Conservation (phyloP, 1,284 basidiomycete species). For the Malassezia sp. region DNA sequence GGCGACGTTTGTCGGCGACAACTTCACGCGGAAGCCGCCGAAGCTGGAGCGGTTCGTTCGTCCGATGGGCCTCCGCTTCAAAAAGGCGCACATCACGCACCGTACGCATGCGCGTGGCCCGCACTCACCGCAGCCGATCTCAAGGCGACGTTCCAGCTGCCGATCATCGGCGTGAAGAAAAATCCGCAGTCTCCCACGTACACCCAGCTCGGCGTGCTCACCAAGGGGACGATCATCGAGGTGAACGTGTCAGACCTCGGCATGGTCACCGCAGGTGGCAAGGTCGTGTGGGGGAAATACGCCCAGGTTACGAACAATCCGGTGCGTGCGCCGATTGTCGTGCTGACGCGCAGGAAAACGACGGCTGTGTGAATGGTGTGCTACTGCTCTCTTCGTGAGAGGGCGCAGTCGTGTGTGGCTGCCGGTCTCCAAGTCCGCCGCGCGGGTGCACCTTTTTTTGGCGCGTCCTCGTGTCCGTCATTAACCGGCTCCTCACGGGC, state of each 20-base stretch:
- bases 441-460: no score
- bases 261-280: conserved; percentile 97
- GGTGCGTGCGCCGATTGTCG: conserved; percentile 7
- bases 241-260: conserved; percentile 67
- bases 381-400: conserved; percentile 30
- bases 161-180: conserved; percentile 97
- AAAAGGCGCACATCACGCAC: conserved; percentile 97
- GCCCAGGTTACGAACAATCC: conserved; percentile 65
- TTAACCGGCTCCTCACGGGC: no score
- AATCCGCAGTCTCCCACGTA: conserved; percentile 99
- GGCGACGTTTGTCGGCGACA: conserved; percentile 94
- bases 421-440: no score
- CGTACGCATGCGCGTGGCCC: conserved; percentile 57
- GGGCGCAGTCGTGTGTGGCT: no score
- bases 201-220: conserved; percentile 75
- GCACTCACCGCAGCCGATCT: no score
- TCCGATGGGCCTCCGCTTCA: conserved; percentile 92
- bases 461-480: no score
- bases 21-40: conserved; percentile 94
- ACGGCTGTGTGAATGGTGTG: conserved; percentile 41
- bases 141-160: conserved; percentile 96
- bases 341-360: conserved; percentile 33
- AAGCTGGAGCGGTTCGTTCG: conserved; percentile 98
- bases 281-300: conserved; percentile 69
- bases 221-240: conserved; percentile 96